Base-by-base conservation (phyloP, 306 rosid genomes). In the Fagus sylvatica region DNA sequence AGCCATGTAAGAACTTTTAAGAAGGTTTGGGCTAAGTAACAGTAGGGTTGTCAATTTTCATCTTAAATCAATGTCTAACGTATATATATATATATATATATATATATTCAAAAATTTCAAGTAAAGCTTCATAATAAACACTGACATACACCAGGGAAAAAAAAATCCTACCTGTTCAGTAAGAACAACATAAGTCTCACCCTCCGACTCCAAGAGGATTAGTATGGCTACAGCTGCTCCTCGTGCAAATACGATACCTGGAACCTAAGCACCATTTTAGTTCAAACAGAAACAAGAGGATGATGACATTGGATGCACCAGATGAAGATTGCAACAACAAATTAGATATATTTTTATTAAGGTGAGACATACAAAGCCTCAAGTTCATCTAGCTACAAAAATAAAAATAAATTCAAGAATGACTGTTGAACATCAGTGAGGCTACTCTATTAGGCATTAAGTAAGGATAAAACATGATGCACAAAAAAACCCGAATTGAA, bases 161-260 rank as follows among this genome's bases (percentile, higher is more conserved):
- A 13, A n/a, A 8, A 19, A 0, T 0, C 11, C 53, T 49, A 94
- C 98, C 97, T 94, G 98, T 77, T 94, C 91, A 11, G 98, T 90
- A 81, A 94, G 95, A 82, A 94, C 92, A 69, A 90, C 97, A 74
- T 89, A 94, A 56, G 91, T 89, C 86, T 90, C 91, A 48, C 89
- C 93, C 71, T 83, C 97, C 6, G 97, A 90, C 64, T 89, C 91
- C 81, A 94, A 78, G 81, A 92, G 98, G 67, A 94, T 88, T 78
- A 94, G 84, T 76, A 92, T 85, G 17, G 97, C 87, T 42, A 90
- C 97, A 76, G 97, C 97, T 42, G 98, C 95, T 84, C 98, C 97
- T 79, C 98, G 85, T 17, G 98, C 97, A 89, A 94, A 94, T 69
- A 92, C 97, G 70, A 92, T 88, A 59, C 98, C 98, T 83, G 97